Base-by-base conservation (phyloP, 345 rosid genomes). In the Brassica juncea region DNA sequence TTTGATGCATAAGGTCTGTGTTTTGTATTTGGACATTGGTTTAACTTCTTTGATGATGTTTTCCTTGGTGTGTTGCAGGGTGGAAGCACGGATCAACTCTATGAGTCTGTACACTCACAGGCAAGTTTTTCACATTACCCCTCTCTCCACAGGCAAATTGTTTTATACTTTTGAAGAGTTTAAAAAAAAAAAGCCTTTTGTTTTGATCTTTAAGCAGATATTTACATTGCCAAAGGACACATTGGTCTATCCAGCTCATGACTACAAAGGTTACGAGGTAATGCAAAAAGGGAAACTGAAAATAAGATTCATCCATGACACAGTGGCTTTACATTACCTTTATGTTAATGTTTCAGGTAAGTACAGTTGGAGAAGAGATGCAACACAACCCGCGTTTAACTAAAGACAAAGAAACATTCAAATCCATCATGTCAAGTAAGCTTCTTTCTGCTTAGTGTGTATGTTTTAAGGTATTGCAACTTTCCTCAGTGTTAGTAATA, bases 51-150 rank as follows among this genome's bases (percentile, higher is more conserved):
- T 7, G 2, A 21, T 28, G 34, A 69, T 44, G 44, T 16, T 14
- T 47, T 32, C 42, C 14, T 70, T 1, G 67, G 14, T 80, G 16
- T 80, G 44, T 72, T 77, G 28, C 86, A 93, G 98, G 97, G 97
- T 3, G 98, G 99, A 79, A 90, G 87, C 79, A 87, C 98, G n/a
- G 70, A 85, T 31, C 90, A 90, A 77, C 96, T 93, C 28, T 93
- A 91, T 70, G 77, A 95, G 67, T 95, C 98, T 2, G 97, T 95
- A 69, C 98, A 93, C 82, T 93, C 97, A 28, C 99, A 95, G 93
- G 99, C 77, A 86, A 85, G 87, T 73, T n/a, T 66, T 19, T 15
- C 47, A 66, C 23, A 67, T n/a, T n/a, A n/a, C n/a, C n/a, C n/a
- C n/a, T n/a, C 59, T 31, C 14, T 63, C 27, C 8, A n/a, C 5